Conservation (phyloP, 1,139 yeast genomes). For the Magnusiomyces fungicola region DNA sequence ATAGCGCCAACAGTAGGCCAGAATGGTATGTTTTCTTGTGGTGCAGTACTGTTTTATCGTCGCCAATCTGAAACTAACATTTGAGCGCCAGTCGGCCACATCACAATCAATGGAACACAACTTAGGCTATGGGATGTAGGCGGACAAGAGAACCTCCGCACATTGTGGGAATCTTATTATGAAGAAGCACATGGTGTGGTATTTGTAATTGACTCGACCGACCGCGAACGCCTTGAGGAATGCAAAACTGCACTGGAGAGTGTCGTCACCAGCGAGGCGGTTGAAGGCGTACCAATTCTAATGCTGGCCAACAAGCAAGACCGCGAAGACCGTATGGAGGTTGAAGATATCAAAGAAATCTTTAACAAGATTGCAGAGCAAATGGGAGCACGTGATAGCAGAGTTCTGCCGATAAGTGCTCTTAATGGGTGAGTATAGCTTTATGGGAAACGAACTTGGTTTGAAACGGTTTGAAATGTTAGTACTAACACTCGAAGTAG, state of each 20-base stretch:
- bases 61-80: not conserved
- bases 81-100: conserved; percentile 37
- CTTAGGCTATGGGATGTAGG: conserved; percentile 95
- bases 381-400: conserved; percentile 82
- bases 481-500: conserved; percentile 25
- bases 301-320: conserved; percentile 97
- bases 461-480: not conserved
- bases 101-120: conserved; percentile 46
- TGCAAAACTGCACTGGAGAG: conserved; percentile 55
- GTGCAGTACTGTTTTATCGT: not conserved
- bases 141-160: conserved; percentile 76
- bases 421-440: conserved; percentile 42
- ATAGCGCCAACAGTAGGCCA: conserved; percentile 73
- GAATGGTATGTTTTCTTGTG: conserved; percentile 37
- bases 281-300: conserved; percentile 75
- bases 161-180: conserved; percentile 84
- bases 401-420: conserved; percentile 86
- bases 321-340: conserved; percentile 72
- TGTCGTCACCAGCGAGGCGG: conserved; percentile 46
- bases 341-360: conserved; percentile 70
- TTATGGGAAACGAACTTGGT: not conserved
- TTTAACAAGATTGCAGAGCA: conserved; percentile 73
- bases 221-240: conserved; percentile 72
- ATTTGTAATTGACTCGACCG: conserved; percentile 88
- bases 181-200: conserved; percentile 83